phyloP scores from a whole-genome alignment of 805 yeast species.

The Ogataea trehaloabstinens region DNA sequence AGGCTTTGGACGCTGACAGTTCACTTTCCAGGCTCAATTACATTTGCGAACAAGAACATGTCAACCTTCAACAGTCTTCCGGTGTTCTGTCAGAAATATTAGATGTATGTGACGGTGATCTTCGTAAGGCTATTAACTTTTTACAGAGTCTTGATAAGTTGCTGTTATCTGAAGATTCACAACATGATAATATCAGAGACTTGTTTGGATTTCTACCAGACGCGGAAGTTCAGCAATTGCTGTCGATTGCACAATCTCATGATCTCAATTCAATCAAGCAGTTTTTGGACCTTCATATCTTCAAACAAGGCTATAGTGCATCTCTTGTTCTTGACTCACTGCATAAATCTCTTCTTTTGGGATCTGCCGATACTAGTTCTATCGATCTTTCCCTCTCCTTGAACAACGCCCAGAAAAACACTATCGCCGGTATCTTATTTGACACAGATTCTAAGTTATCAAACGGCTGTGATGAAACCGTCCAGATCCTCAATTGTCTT shows the following conservation, averaged over 20 bases:
- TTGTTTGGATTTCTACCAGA: slow-evolving; percentile 35
- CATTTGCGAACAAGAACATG: slow-evolving; percentile 51
- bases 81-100: slow-evolving; percentile 63
- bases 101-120: slow-evolving; percentile 80
- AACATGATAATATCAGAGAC: slow-evolving; percentile 25
- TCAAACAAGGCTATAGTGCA: slow-evolving; percentile 34
- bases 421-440: slow-evolving; percentile 62
- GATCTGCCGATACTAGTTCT: slow-evolving; percentile 27
- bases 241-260: slow-evolving; percentile 18
- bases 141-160: slow-evolving; percentile 80
- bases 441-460: slow-evolving; percentile 71
- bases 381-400: slow-evolving; percentile 46
- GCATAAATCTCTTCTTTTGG: slow-evolving; percentile 32
- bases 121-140: slow-evolving; percentile 88
- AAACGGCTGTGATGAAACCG: slow-evolving; percentile 87
- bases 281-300: slow-evolving; percentile 27
- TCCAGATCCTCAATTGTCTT: slow-evolving; percentile 70
- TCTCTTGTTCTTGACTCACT: slow-evolving; percentile 28
- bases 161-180: slow-evolving; percentile 36
- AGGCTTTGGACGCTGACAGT: slow-evolving; percentile 65
- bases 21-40: slow-evolving; percentile 67
- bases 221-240: slow-evolving; percentile 14
- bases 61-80: slow-evolving; percentile 44
- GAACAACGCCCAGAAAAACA: slow-evolving; percentile 62
- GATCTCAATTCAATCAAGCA: slow-evolving; percentile 24